These are phyloP conservation scores for Aureobasidium lini DNA, from an alignment of 2,329 filamentous ascomycete genomes.

Conservation along the genomic window DNA sequence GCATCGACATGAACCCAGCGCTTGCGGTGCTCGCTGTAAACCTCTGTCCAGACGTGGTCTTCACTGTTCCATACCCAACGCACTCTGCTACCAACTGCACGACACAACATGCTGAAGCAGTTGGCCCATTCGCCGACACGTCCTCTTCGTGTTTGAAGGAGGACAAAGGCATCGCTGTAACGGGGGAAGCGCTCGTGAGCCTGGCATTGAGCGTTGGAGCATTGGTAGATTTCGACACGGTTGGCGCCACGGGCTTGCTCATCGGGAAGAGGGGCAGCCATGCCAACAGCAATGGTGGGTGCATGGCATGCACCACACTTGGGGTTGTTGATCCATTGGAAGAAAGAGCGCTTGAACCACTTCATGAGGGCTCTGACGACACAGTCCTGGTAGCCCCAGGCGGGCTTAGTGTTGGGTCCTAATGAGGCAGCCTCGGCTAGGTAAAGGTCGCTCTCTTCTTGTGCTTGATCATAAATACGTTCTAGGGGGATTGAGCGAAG, in stretches of 20 bases:
- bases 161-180: slow-evolving; percentile 89
- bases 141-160: slow-evolving; percentile 78
- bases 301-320: slow-evolving; percentile 73
- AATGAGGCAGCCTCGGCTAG: slow-evolving; percentile 83
- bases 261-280: slow-evolving; percentile 77
- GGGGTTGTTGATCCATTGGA: slow-evolving; percentile 95
- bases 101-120: slow-evolving; percentile 97
- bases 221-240: slow-evolving; percentile 83
- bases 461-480: slow-evolving; percentile 85
- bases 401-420: slow-evolving; percentile 68
- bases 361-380: slow-evolving; percentile 82
- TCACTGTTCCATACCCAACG: slow-evolving; percentile 98
- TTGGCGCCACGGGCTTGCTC: slow-evolving; percentile 83
- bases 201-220: slow-evolving; percentile 67
- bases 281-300: slow-evolving; percentile 74
- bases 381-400: slow-evolving; percentile 98
- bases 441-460: slow-evolving; percentile 84
- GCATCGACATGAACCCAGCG: slow-evolving; percentile 96
- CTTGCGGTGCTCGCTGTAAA: slow-evolving; percentile 88
- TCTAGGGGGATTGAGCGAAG: slow-evolving; percentile 80
- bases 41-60: slow-evolving; percentile 95
- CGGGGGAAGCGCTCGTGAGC: slow-evolving; percentile 84
- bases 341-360: slow-evolving; percentile 95
- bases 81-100: slow-evolving; percentile 81
- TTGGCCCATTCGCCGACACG: slow-evolving; percentile 95